A percentile compares a stretch with the other conserved stretches of the same genome.
Conservation (phyloP, 257 asterid species). For the Verbena officinalis region DNA sequence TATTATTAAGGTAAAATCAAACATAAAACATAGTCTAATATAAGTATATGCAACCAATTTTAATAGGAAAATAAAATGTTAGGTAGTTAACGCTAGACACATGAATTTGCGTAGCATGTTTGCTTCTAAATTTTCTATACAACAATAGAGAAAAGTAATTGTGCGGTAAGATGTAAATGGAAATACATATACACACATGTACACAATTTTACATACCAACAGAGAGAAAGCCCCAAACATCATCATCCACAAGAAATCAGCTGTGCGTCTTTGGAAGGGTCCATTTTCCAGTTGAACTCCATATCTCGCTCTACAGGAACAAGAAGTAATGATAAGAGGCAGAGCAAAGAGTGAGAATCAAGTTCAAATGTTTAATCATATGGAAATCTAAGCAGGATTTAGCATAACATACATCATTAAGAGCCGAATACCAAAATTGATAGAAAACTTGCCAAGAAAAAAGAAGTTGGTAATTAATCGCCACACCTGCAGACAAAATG, state of each 20-base stretch:
- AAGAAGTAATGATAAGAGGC: constrained; percentile 24
- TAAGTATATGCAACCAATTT: neutral
- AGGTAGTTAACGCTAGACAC: neutral
- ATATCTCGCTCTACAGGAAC: constrained; percentile 80
- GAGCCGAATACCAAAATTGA: constrained; percentile 97
- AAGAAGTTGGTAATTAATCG: constrained; percentile 79
- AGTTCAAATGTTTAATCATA: constrained; percentile 8
- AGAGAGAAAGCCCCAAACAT: constrained; percentile 80
- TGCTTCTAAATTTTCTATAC: constrained; percentile 13
- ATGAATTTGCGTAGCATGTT: constrained; percentile 5
- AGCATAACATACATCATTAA: constrained; percentile 79
- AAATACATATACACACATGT: constrained; percentile 4
- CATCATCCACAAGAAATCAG: constrained; percentile 99
- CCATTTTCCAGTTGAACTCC: constrained; percentile 95
- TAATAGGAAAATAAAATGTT: constrained; percentile 1
- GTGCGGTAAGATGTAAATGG: constrained; percentile 9
- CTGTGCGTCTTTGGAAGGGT: constrained; percentile 88
- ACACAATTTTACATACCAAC: constrained; percentile 53
- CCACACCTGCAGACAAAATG: constrained; percentile 64
- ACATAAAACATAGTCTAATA: neutral
- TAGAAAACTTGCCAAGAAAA: constrained; percentile 83
- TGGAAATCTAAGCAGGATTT: constrained; percentile 18
- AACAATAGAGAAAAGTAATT: neutral
- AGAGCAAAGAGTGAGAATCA: constrained; percentile 20
- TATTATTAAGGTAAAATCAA: neutral